Evolutionary conservation across 2,329 filamentous ascomycete species (phyloP), one percentile per base, ranked within the genome.

Genomic region (Aspergillus uvarum): DNA sequence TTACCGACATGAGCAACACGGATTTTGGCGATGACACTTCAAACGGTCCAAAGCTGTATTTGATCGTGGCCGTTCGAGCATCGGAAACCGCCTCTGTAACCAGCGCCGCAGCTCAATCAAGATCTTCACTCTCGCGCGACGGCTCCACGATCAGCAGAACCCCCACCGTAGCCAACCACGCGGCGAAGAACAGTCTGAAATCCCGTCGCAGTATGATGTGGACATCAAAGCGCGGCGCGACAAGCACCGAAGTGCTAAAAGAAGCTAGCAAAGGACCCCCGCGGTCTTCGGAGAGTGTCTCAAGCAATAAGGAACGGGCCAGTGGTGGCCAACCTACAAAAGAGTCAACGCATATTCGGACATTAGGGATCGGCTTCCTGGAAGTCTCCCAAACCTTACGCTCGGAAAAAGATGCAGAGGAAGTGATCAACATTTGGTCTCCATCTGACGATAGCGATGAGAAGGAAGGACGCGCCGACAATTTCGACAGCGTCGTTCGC

Each of bases 1-100:
- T 98, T 67, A 88, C 91, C 2, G 92, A 98, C 69, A 80, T 99
- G 19, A 91, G 88, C 44, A 85, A 90, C 0, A 84, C 87, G 52
- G 93, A 97, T 68, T 81, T 89, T 59, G 85, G 85, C n/a, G 83
- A 87, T 66, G 82, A 80, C 11, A 79, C 82, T n/a, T 79, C 71
- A 16, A 83, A 85, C 8, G 89, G 89, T 51, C 85, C 86, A 3
- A 89, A 92, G 54, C 78, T 98, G 21, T 97, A 90, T 72, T 82
- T 99, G 1, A 87, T 97, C 3, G 89, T 95, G 64, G 92, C 90
- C 68, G 85, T 97, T 7, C 83, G 92, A 52, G 84, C 87, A 3
- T 81, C 82, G 52, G 85, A 86, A 69, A 76, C 77, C 19, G 69
- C 74, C 19, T 74, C 74, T 26, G 63, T 68, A 16, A 54, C 63